phyloP scores from a whole-genome alignment of 345 rosid species.

The Syzygium grande region DNA sequence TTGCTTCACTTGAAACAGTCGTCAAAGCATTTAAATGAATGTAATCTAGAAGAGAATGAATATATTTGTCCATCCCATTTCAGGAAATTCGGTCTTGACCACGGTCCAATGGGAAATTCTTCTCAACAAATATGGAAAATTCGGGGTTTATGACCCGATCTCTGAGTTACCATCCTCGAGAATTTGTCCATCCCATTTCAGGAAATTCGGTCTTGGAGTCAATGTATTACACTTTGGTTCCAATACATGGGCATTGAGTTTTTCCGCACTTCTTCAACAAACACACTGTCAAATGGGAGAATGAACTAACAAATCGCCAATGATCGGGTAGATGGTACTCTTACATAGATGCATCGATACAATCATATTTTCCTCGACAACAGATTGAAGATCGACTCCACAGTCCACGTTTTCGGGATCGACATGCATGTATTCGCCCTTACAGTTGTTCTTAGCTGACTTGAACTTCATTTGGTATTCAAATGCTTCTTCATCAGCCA shows the following conservation, averaged over 20 bases:
- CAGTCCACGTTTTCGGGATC: conserved; percentile 2
- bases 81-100: too few species aligned
- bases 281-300: not conserved
- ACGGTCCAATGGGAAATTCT: not conserved
- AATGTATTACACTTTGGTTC: not conserved
- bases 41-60: not conserved
- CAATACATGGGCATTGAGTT: not conserved
- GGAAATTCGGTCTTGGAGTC: not conserved
- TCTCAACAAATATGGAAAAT: too few species aligned
- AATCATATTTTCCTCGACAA: not conserved
- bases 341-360: not conserved
- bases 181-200: not conserved
- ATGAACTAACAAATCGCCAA: not conserved
- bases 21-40: not conserved
- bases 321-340: not conserved
- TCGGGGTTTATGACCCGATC: too few species aligned
- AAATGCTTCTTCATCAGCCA: not conserved
- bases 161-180: not conserved
- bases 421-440: conserved; percentile 2
- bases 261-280: too few species aligned
- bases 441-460: not conserved
- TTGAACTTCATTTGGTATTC: not conserved
- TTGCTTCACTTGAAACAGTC: not conserved
- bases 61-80: too few species aligned
- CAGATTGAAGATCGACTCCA: not conserved